Evolutionary conservation across 495 filamentous ascomycete species (phyloP).

Genomic region (Penicillium steckii): DNA sequence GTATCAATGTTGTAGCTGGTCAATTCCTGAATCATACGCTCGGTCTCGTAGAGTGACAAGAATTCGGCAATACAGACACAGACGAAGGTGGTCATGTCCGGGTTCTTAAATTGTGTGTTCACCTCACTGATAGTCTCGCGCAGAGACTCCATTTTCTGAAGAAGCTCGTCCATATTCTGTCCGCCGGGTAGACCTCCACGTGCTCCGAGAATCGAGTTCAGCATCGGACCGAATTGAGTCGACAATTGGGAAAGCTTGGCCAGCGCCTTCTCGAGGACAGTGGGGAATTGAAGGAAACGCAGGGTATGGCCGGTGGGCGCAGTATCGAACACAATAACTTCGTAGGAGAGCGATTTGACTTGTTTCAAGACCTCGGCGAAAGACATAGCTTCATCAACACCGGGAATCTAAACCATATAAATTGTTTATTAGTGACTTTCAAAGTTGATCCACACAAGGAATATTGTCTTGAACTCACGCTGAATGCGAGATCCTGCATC

Average conservation of each 20-base stretch:
- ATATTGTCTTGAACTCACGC: constrained; percentile 46
- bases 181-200: constrained; percentile 85
- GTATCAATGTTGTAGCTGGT: constrained; percentile 93
- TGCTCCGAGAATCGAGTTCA: constrained; percentile 85
- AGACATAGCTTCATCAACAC: constrained; percentile 99
- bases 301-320: constrained; percentile 98
- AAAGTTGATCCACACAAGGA: not conserved
- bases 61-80: constrained; percentile 99
- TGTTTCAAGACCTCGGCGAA: constrained; percentile 99
- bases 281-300: constrained; percentile 98
- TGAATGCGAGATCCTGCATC: constrained; percentile 74
- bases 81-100: constrained; percentile 94
- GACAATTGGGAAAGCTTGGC: constrained; percentile 95
- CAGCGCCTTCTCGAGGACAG: constrained; percentile 95
- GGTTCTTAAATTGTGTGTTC: constrained; percentile 96
- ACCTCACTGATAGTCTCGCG: constrained; percentile 93
- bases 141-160: constrained; percentile 90
- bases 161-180: constrained; percentile 84
- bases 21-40: constrained; percentile 99
- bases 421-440: not conserved
- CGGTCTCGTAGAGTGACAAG: constrained; percentile 94
- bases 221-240: constrained; percentile 90
- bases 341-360: constrained; percentile 98
- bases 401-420: constrained; percentile 70
- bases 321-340: constrained; percentile 98